Base-by-base conservation (phyloP, 331 rosid species). In the Arachis monticola region DNA sequence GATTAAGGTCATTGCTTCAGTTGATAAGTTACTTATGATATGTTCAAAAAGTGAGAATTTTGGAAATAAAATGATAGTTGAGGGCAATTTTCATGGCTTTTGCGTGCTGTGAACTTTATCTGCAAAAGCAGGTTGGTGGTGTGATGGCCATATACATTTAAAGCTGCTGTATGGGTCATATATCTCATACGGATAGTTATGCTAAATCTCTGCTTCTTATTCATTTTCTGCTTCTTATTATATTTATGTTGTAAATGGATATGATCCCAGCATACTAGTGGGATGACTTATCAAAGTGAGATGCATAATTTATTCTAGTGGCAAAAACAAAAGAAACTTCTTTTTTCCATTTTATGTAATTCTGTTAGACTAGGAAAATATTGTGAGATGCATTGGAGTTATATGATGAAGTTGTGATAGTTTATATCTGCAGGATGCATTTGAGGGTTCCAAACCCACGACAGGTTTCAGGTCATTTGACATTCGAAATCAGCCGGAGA, bases 381-480 rank as follows among this genome's bases (percentile, higher is more conserved):
- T 44, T 44, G 48, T 44, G 40, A 56, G 65, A 40, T 10, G 17
- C 14, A 56, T 41, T n/a, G 27, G 47, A 68, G 17, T 69, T 45
- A 32, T 11, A 4, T 50, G 27, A 72, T 42, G 31, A 77, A 77
- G 80, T 76, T 69, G 38, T 51, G 40, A 51, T 38, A 72, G 58
- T 50, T 58, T 22, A 17, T 66, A 44, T 73, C 44, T 64, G 80
- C 86, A 92, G 99, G 99, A 86, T 64, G 81, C 76, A 11, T 44
- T 78, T 14, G 94, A 90, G 71, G 85, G 87, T 70, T 83, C 78
- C 59, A 90, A 79, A 82, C 83, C 87, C 7, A 27, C 85, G 88
- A 80, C 82, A 63, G 71, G 77, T 35, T 82, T 79, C 81, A 87
- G 91, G 66, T 93, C 97, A 73, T 88, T 91, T 67, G 96, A 83